These are phyloP conservation scores for Exophiala bonariae DNA, from an alignment of 2,329 filamentous ascomycete species.

Conservation along the genomic window DNA sequence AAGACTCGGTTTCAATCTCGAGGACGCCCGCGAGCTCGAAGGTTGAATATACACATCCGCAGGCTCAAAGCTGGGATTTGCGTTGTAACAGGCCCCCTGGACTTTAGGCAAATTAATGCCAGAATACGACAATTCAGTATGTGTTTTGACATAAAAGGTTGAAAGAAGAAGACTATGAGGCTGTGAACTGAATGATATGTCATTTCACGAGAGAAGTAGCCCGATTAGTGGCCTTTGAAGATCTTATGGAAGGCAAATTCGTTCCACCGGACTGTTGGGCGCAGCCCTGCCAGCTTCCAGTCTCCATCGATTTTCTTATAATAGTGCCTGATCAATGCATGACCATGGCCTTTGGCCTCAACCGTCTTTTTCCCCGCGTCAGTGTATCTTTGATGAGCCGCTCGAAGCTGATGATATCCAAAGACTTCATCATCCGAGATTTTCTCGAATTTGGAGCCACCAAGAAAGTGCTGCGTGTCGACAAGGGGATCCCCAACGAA, in stretches of 20 bases:
- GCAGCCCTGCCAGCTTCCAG: constrained; percentile 62
- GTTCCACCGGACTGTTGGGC: constrained; percentile 57
- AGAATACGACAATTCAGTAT: too few species aligned
- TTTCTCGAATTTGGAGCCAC: constrained; percentile 57
- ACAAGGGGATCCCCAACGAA: constrained; percentile 60
- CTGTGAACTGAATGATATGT: too few species aligned
- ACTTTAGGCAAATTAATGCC: too few species aligned
- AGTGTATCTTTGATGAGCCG: constrained; percentile 55
- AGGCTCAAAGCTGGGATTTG: too few species aligned
- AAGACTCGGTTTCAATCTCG: too few species aligned
- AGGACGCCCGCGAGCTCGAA: too few species aligned
- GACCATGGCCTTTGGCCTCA: constrained; percentile 53
- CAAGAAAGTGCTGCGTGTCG: constrained; percentile 8
- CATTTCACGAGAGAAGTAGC: too few species aligned
- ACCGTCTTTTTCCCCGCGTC: constrained; percentile 66
- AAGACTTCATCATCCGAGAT: constrained; percentile 59
- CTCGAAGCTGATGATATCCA: constrained; percentile 59
- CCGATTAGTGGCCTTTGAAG: constrained; percentile 36
- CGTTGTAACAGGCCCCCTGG: too few species aligned
- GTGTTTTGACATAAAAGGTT: too few species aligned
- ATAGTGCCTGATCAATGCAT: constrained; percentile 56
- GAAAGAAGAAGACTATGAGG: too few species aligned
- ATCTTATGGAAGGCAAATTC: constrained; percentile 61
- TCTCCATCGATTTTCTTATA: constrained; percentile 60
- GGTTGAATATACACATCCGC: too few species aligned